Evolutionary conservation across 352 stramenopile species (phyloP).

Genomic region (Halophytophthora polymorphica): DNA sequence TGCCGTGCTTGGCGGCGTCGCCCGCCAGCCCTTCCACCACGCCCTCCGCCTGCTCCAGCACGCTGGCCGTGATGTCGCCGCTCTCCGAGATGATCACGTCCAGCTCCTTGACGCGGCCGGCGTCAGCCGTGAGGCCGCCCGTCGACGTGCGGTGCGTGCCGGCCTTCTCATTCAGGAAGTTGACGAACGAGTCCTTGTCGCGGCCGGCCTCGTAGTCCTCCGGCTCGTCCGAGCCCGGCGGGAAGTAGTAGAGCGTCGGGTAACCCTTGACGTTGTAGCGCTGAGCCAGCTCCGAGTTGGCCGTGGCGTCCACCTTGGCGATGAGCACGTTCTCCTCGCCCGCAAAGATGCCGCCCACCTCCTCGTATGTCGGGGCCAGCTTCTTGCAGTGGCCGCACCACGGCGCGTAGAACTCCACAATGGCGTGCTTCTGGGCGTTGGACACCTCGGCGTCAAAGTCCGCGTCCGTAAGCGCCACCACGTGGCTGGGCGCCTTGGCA

Average conservation of each 20-base stretch:
- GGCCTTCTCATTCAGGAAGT: slow-evolving; percentile 91
- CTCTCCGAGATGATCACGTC: slow-evolving; percentile 80
- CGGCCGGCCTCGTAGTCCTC: slow-evolving; percentile 85
- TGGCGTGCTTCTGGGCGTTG: slow-evolving; percentile 77
- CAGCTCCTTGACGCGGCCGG: slow-evolving; percentile 79
- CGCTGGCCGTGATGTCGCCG: slow-evolving; percentile 58
- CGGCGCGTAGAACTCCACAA: slow-evolving; percentile 94
- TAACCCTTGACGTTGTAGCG: slow-evolving; percentile 89
- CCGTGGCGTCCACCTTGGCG: slow-evolving; percentile 82
- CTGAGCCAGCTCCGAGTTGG: slow-evolving; percentile 47
- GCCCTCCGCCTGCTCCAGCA: slow-evolving; percentile 73
- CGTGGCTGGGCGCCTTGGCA: slow-evolving; percentile 63
- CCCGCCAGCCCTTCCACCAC: slow-evolving; percentile 69
- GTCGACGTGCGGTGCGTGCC: slow-evolving; percentile 79
- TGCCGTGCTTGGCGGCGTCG: slow-evolving; percentile 68
- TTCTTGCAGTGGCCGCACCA: slow-evolving; percentile 95
- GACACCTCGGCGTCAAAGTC: slow-evolving; percentile 83
- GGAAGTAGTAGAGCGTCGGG: slow-evolving; percentile 93
- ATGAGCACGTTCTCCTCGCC: slow-evolving; percentile 80
- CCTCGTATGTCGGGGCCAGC: slow-evolving; percentile 87
- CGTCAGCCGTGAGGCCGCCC: slow-evolving; percentile 65
- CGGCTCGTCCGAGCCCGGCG: slow-evolving; percentile 65
- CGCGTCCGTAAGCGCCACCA: slow-evolving; percentile 48
- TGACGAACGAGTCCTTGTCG: slow-evolving; percentile 82
- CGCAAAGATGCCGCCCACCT: slow-evolving; percentile 70